Base-by-base conservation (phyloP, 129 eudicot species). In the Ambrosia trifida region DNA sequence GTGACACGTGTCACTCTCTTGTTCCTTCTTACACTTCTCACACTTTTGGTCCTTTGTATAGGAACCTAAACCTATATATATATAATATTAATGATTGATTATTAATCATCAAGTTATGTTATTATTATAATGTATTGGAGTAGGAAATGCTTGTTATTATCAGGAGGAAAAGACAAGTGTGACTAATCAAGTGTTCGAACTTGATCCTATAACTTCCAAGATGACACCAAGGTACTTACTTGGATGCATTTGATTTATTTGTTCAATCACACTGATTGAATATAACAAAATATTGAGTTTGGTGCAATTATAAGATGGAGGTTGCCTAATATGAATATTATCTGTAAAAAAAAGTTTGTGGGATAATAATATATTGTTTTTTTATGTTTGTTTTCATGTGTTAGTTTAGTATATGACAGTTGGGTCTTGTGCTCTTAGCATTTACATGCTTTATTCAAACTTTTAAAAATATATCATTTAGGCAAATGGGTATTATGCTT, bases 271-370 rank as follows among this genome's bases (percentile, higher is more conserved):
- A 31, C 43, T 69, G 51, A 17, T 68, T n/a, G 35, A 11, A 12
- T 19, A 70, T 14, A 2, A 4, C 17, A 30, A 30, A 24, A 33
- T 31, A 60, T 44, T 60, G 31, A 46, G 61, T 72, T 72, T 72
- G 69, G 61, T 61, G 38, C 57, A 32, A 61, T 72, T 61, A 72
- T 72, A 59, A 72, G 69, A 46, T 61, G 70, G 70, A 61, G 14
- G 51, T 62, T 72, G 31, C 3, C 31, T 38, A 38, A 28, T 31
- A 16, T 17, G n/a, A 47, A 51, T 17, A 38, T 7, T 5, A 38
- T 24, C 28, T 24, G 1, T 24, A 38, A 38, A 38, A 38, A 38
- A 7, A 35, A 1, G 38, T 35, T 6, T 36, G 43, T 38, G 43
- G 5, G 44, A 40, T 40, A 36, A 40, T 40, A 36, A 36, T 36